A percentile compares a stretch with the other conserved stretches of the same genome.
Evolutionary conservation across 352 stramenopile species (phyloP).

Genomic region (Discostella stelligera): DNA sequence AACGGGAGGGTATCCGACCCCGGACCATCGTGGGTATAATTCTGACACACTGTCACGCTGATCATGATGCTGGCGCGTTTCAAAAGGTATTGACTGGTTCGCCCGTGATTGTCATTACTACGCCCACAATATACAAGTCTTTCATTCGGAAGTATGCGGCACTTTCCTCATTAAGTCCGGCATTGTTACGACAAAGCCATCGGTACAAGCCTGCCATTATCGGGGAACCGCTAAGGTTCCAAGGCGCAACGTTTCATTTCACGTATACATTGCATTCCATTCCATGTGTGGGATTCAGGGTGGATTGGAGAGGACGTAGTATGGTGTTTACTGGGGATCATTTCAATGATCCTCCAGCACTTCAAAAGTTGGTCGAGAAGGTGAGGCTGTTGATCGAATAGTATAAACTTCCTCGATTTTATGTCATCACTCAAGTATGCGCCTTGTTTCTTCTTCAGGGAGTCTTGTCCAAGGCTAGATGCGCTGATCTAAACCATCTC

Average conservation of each 20-base stretch:
- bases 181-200: slow-evolving; percentile 89
- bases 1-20: slow-evolving; percentile 80
- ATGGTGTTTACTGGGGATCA: slow-evolving; percentile 96
- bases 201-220: slow-evolving; percentile 88
- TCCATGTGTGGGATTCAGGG: slow-evolving; percentile 92
- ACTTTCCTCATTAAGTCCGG: slow-evolving; percentile 88
- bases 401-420: neutral
- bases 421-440: neutral
- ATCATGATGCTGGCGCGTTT: slow-evolving; percentile 95
- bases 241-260: slow-evolving; percentile 92
- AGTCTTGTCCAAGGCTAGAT: slow-evolving; percentile 85
- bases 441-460: slow-evolving; percentile 68
- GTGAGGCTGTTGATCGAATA: slow-evolving; percentile 28
- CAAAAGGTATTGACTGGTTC: slow-evolving; percentile 94
- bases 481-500: slow-evolving; percentile 90
- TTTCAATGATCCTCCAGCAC: slow-evolving; percentile 89
- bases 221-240: slow-evolving; percentile 91
- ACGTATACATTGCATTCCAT: slow-evolving; percentile 96
- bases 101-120: slow-evolving; percentile 92
- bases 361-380: slow-evolving; percentile 64
- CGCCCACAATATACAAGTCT: slow-evolving; percentile 93
- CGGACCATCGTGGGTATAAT: slow-evolving; percentile 95
- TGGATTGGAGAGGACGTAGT: slow-evolving; percentile 89
- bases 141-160: slow-evolving; percentile 96
- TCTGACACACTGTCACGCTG: slow-evolving; percentile 93